Percentiles rank a stretch among this genome's conserved stretches.
Conservation (phyloP, 202 grass and related monocot species). For the Eragrostis tef region DNA sequence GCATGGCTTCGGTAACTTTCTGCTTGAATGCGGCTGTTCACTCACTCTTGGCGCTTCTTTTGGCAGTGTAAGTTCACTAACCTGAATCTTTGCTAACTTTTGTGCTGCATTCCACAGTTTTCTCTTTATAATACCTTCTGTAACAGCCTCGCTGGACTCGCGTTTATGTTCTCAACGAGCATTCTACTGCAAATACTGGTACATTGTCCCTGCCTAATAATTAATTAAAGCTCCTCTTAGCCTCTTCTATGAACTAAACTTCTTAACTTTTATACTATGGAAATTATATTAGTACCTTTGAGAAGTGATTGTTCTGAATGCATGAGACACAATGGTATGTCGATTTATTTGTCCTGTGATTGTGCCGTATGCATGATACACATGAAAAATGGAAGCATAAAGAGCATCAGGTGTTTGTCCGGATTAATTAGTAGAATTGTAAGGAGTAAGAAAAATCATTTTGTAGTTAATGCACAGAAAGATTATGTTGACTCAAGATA, state of each 20-base stretch:
- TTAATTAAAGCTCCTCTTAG: conserved; percentile 5
- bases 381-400: not conserved
- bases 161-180: conserved; percentile 97
- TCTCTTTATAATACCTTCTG: not conserved
- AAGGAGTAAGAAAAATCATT: not conserved
- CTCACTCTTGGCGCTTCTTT: conserved; percentile 25
- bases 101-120: not conserved
- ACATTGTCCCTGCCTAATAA: conserved; percentile 5
- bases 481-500: not conserved
- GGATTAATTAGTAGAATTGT: conserved; percentile 16
- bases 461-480: not conserved
- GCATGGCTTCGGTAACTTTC: conserved; percentile 17
- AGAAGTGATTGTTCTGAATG: no score
- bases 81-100: not conserved
- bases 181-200: conserved; percentile 96
- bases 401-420: not conserved
- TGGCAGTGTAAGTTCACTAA: conserved; percentile 58
- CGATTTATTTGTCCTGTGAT: not conserved
- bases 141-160: conserved; percentile 87
- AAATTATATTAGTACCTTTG: not conserved
- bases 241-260: not conserved
- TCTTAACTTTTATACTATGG: not conserved
- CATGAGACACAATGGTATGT: not conserved
- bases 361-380: not conserved
- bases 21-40: conserved; percentile 35